Evolutionary conservation across 345 rosid genomes (phyloP), one percentile per base, ranked within the genome.

Genomic region (Populus euphratica): DNA sequence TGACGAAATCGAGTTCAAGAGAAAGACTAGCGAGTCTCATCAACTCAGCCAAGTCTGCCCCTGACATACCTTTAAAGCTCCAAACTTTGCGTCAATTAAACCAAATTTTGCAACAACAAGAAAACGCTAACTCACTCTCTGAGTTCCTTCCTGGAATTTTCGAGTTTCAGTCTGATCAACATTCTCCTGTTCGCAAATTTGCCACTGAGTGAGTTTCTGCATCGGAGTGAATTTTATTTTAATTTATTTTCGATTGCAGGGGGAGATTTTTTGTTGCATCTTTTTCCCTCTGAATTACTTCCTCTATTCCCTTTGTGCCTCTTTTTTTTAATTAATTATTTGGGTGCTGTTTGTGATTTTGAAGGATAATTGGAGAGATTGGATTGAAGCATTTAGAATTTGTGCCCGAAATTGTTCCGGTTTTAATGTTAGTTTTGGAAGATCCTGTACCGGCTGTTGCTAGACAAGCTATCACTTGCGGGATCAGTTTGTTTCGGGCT

Each of bases 381-480:
- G 98, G 98, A 74, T 61, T 85, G 81, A 89, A 88, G 86, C 87
- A 93, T 85, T 73, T 86, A 54, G 97, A 93, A 70, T 85, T 87
- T 18, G 81, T 93, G 72, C 94, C 94, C 29, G 95, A 93, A 69
- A 86, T 96, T 71, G 92, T 88, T 38, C 96, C 93, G 7, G 86
- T 92, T 79, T 84, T 96, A 20, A 84, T 90, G n/a, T 85, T 85
- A 73, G 89, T 89, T 81, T 78, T 90, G 77, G 85, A 90, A 14
- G 99, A 96, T 78, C 87, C 76, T 79, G 88, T 92, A 10, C 98
- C 99, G 0, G 96, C 98, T 64, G 99, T 93, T 74, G 91, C 87
- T 72, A 90, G 97, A 75, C 98, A 93, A 85, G 94, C 91, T 72
- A 89, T 93, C 56, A 70, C 90, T 81, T 87, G 88, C 54, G 94